Evolutionary conservation across 495 filamentous ascomycete genomes (phyloP), one percentile per base, ranked within the genome.

Genomic region (Rostrohypoxylon terebratum): DNA sequence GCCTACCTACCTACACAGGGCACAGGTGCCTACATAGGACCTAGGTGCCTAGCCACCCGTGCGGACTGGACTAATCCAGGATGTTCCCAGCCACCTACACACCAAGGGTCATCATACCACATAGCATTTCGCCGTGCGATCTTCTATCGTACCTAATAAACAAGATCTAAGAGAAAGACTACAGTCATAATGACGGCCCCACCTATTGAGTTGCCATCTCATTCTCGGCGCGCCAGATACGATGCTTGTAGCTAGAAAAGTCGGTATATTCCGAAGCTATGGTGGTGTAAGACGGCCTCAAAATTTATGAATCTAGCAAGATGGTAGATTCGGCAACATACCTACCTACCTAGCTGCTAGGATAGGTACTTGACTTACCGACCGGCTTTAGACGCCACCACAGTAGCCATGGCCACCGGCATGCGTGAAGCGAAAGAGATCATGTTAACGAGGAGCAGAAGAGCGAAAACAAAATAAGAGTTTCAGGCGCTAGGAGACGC

Each of bases 111-210:
- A 66, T 67, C 61, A 54, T 57, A 53, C 58, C 58, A 63, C 61
- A 54, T 57, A 53, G 51, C 58, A 63, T 68, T 51, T 53, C 59
- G 62, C 69, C 63, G 59, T 71, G 66, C 45, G 62, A 72, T 69
- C 68, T 65, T 60, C 64, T 64, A 47, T 54, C 62, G 28, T 51
- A 44, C n/a, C n/a, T n/a, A n/a, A 60, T 65, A 38, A 74, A 61
- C 55, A 59, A 72, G 59, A 60, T 71, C 65, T 62, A 55, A 58
- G 68, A 53, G 71, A 68, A 69, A 23, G 21, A 34, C 53, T 18
- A 67, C 53, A 68, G 63, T 54, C 23, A 67, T 53, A 68, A 66
- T 54, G 11, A 75, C 54, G 40, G 63, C 62, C 57, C 57, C 61
- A n/a, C 58, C 16, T 65, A 59, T 66, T 28, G 23, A 21, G 13